phyloP scores from a whole-genome alignment of 2,329 filamentous ascomycete genomes.

The Aspergillaceae sp. region DNA sequence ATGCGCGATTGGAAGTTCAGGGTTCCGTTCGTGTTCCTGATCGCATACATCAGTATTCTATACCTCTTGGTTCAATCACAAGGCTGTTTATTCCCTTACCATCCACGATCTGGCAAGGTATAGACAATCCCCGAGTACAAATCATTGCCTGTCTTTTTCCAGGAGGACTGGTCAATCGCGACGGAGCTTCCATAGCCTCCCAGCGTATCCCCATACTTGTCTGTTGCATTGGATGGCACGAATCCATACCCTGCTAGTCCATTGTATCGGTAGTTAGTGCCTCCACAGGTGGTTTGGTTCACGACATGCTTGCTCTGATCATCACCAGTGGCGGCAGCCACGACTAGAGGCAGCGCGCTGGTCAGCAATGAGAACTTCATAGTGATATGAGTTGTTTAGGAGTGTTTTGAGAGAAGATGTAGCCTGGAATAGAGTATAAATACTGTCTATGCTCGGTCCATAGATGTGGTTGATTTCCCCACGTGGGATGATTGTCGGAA shows the following conservation, averaged over 20 bases:
- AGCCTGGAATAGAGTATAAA: too few species aligned
- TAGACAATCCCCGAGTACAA: slow-evolving; percentile 56
- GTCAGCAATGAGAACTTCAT: slow-evolving; percentile 16
- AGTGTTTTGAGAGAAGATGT: not conserved
- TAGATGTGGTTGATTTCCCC: not conserved
- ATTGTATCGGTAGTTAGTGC: slow-evolving; percentile 56
- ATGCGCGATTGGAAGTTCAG: slow-evolving; percentile 59
- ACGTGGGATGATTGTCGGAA: not conserved
- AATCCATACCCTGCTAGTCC: slow-evolving; percentile 59
- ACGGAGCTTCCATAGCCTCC: slow-evolving; percentile 59
- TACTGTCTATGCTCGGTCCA: not conserved
- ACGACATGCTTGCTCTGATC: slow-evolving; percentile 18
- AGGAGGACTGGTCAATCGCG: slow-evolving; percentile 52
- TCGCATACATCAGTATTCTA: too few species aligned
- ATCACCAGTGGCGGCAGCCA: slow-evolving; percentile 8
- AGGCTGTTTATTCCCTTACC: slow-evolving; percentile 31
- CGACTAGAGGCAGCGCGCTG: slow-evolving; percentile 11
- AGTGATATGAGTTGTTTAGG: not conserved
- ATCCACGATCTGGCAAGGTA: slow-evolving; percentile 59
- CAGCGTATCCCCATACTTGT: slow-evolving; percentile 62
- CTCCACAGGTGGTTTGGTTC: slow-evolving; percentile 50
- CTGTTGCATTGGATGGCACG: slow-evolving; percentile 48
- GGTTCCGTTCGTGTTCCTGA: slow-evolving; percentile 61
- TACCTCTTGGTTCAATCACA: too few species aligned
- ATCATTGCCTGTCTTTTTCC: slow-evolving; percentile 45